A percentile compares a stretch with the other conserved stretches of the same genome.
Evolutionary conservation across 352 stramenopile genomes (phyloP).

Genomic region (Globisporangium nodosum): DNA sequence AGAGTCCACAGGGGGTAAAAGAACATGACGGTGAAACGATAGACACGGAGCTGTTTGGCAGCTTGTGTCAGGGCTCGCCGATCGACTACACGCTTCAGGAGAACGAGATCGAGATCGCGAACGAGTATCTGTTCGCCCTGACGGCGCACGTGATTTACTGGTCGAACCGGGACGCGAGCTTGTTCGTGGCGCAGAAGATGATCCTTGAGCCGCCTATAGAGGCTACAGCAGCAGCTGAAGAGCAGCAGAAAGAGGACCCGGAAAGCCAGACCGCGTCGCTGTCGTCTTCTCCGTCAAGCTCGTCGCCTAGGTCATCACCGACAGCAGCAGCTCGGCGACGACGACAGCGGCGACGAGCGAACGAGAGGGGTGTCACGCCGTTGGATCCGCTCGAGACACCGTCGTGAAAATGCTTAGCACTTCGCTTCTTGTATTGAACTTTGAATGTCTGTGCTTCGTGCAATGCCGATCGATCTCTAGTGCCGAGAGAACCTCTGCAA

Average conservation of each 20-base stretch:
- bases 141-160: constrained; percentile 92
- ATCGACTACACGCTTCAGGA: constrained; percentile 91
- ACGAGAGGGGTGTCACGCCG: neutral
- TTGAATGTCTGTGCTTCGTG: neutral
- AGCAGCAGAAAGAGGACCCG: neutral
- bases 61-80: constrained; percentile 57
- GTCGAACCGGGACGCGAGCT: constrained; percentile 86
- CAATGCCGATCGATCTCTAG: neutral
- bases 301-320: neutral
- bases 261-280: constrained; percentile 13
- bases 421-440: neutral
- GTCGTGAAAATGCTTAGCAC: neutral
- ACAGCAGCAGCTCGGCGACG: neutral
- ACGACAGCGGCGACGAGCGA: constrained; percentile 5
- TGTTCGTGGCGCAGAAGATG: constrained; percentile 89
- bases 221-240: neutral
- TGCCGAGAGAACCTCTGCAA: too few species aligned
- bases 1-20: constrained; percentile 14
- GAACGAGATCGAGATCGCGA: constrained; percentile 92
- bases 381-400: neutral
- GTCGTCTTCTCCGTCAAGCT: constrained; percentile 9
- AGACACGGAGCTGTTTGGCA: constrained; percentile 49
- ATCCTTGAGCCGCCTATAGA: constrained; percentile 62
- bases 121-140: constrained; percentile 92
- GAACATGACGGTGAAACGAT: constrained; percentile 28